These are phyloP conservation scores for Fusarium solani-melongenae DNA, from an alignment of 2,329 filamentous ascomycete genomes.

Conservation along the genomic window DNA sequence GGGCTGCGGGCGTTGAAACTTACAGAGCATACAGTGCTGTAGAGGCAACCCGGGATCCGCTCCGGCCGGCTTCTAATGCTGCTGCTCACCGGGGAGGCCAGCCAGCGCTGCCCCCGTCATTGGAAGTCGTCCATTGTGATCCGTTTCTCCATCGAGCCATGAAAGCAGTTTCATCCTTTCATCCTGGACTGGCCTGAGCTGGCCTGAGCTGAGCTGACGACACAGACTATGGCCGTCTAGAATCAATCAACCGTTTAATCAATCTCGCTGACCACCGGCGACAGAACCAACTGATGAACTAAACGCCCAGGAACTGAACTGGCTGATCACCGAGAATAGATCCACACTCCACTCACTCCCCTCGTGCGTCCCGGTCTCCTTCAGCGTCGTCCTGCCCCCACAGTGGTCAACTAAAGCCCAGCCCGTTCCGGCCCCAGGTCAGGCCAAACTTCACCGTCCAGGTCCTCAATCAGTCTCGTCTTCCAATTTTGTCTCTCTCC, in stretches of 20 bases:
- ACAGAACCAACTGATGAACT: not conserved
- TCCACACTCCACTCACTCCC: conserved; percentile 25
- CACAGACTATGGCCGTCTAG: not conserved
- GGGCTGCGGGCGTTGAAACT: not conserved
- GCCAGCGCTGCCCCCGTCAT: conserved; percentile 15
- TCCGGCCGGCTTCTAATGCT: conserved; percentile 11
- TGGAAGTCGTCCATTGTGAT: conserved; percentile 2
- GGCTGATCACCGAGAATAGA: conserved; percentile 22
- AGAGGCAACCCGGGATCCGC: conserved; percentile 15
- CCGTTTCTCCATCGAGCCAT: conserved; percentile 5
- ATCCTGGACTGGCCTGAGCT: not conserved
- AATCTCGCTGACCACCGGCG: not conserved
- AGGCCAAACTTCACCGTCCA: conserved; percentile 44
- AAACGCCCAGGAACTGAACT: conserved; percentile 9
- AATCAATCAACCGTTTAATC: not conserved
- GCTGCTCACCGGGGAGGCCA: not conserved
- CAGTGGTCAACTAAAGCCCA: conserved; percentile 34
- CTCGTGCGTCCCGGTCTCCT: conserved; percentile 13
- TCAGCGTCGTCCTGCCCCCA: conserved; percentile 6
- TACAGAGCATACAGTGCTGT: not conserved
- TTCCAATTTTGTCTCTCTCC: conserved; percentile 24
- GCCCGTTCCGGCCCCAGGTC: conserved; percentile 42
- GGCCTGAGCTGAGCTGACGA: not conserved
- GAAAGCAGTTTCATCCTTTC: conserved; percentile 4
- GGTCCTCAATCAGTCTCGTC: conserved; percentile 34